A percentile compares a stretch with the other conserved stretches of the same genome.
Evolutionary conservation across 129 eudicot species (phyloP).

Genomic region (Sambucus nigra): DNA sequence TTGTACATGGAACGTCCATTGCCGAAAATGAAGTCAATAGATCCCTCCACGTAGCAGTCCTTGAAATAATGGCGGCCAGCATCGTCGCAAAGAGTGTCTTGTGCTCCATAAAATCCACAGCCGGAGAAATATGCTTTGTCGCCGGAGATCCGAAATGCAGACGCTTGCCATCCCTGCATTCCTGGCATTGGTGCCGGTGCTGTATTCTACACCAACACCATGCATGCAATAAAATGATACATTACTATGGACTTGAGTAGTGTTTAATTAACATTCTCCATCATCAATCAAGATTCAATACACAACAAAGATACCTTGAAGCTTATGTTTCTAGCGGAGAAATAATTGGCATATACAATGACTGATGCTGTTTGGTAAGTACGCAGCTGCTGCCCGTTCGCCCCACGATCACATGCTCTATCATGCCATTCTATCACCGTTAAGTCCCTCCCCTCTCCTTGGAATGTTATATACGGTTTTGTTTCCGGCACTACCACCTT

Average conservation of each 20-base stretch:
- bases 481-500: conserved; percentile 87
- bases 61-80: conserved; percentile 95
- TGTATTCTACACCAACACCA: conserved; percentile 48
- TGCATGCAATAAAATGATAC: background rate
- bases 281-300: too few relatives aligned
- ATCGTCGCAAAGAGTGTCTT: conserved; percentile 93
- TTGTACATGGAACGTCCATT: conserved; percentile 97
- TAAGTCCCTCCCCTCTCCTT: conserved; percentile 73
- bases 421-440: conserved; percentile 97
- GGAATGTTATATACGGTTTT: conserved; percentile 79
- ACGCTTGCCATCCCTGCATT: conserved; percentile 94
- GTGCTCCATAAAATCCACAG: conserved; percentile 90
- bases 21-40: conserved; percentile 95
- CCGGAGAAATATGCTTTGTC: conserved; percentile 84
- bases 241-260: too few relatives aligned
- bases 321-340: conserved; percentile 88
- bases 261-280: too few relatives aligned
- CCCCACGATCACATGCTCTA: conserved; percentile 74
- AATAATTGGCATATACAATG: conserved; percentile 64
- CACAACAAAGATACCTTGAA: conserved; percentile 63
- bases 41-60: conserved; percentile 92
- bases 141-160: conserved; percentile 81
- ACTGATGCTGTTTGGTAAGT: conserved; percentile 96
- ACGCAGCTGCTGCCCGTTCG: conserved; percentile 86
- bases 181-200: conserved; percentile 96